Evolutionary conservation across 2,329 filamentous ascomycete genomes (phyloP), one percentile per base, ranked within the genome.

Genomic region (Cladorrhinum sp.): DNA sequence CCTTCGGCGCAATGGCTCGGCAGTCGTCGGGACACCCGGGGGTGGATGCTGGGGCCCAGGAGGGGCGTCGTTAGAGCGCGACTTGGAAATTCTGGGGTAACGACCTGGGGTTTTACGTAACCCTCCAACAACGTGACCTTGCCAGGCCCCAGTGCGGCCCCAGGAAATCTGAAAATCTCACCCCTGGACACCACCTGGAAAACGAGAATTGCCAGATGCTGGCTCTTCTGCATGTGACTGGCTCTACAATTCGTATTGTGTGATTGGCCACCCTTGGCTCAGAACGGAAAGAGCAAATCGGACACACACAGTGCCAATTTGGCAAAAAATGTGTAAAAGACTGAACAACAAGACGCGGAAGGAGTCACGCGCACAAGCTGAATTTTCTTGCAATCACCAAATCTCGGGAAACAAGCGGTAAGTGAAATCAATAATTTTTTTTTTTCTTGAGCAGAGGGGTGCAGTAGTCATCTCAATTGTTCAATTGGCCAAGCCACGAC

Each of bases 31-130:
- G n/a, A 20, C 42, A 16, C 42, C 42, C n/a, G 14, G 42, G 42
- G 33, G 33, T 36, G 12, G 33, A 36, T 36, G 4, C 14, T 36
- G 16, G 42, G 4, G 6, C n/a, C 42, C 42, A 16, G 42, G 42
- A 46, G 42, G 33, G 42, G 42, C 42, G 42, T 46, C 42, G 16
- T 46, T 46, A 46, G 18, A 18, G 10, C 33, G 48, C 16, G 23
- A 48, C 39, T 26, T 48, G 56, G 24, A 58, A 53, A 46, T 61
- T 54, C 59, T 55, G 58, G 57, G 58, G 59, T 53, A 57, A 59
- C 39, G n/a, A 33, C 7, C 51, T 42, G 60, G 55, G 26, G 39
- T 63, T 57, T 68, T 69, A 68, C 67, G 66, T 69, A 69, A 69
- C 66, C 48, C 21, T 30, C 53, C 58, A 61, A 50, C 64, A 65